Conservation (phyloP, 768 basidiomycete genomes). For the Rhodotorula sphaerocarpa region DNA sequence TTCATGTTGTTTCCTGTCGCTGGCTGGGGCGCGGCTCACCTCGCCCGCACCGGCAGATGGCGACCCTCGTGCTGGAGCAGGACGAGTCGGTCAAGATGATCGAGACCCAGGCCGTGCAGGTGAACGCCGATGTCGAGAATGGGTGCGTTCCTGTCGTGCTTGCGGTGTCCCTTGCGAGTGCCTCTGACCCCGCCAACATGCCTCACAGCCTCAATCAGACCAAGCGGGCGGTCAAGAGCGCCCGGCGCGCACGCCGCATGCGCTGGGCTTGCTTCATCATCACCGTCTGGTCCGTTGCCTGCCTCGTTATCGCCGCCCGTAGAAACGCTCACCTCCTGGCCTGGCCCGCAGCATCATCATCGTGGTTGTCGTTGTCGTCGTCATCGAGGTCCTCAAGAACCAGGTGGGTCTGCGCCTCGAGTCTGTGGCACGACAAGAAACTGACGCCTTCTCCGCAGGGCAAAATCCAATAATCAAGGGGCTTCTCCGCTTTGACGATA, state of each 20-base stretch:
- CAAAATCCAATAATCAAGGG: no score
- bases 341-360: background rate
- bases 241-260: constrained; percentile 82
- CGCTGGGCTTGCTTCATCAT: constrained; percentile 45
- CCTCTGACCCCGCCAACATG: no score
- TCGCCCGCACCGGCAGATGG: constrained; percentile 48
- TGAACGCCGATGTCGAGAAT: constrained; percentile 57
- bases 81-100: constrained; percentile 62
- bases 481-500: no score
- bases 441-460: no score
- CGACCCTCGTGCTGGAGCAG: constrained; percentile 44
- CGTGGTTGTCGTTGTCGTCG: constrained; percentile 6
- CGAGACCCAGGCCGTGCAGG: constrained; percentile 56
- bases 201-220: constrained; percentile 56
- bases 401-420: background rate
- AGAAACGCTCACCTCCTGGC: no score
- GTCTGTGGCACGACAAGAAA: no score
- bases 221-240: constrained; percentile 74
- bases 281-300: background rate
- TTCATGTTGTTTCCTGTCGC: background rate
- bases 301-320: no score
- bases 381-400: constrained; percentile 5
- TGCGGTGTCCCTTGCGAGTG: background rate
- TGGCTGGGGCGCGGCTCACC: background rate
- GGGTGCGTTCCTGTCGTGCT: constrained; percentile 9